Evolutionary conservation across 2,329 filamentous ascomycete species (phyloP), one percentile per base, ranked within the genome.

Genomic region (Elsinoe batatas): DNA sequence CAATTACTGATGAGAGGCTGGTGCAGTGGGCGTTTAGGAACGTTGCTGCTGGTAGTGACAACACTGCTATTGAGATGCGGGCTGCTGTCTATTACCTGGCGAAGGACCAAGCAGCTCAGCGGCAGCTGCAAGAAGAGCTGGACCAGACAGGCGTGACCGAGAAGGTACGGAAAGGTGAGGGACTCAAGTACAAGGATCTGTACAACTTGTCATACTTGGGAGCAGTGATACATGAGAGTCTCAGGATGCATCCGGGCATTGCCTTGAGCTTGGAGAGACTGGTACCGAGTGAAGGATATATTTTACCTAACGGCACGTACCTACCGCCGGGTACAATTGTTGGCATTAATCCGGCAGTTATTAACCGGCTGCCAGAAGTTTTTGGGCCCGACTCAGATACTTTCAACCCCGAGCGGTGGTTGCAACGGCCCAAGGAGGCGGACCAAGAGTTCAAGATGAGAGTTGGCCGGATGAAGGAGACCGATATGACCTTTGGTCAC

Each of bases 161-260:
- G 37, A 58, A 61, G 11, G 36, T 69, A 3, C 61, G 57, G 4
- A 64, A 63, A 50, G 47, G 56, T 6, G 64, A 70, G 58, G 63
- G 18, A 75, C 87, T 53, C 75, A 69, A 3, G 72, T 81, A 51
- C 4, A 79, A 84, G 1, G 82, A 87, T 61, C 68, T 88, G 47
- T 72, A 74, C 18, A 80, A 82, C 62, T 73, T 90, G 3, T 76
- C 78, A 1, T 91, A 88, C 61, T 76, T 87, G 50, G 74, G 78
- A 22, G 85, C 82, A 13, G 58, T 82, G 32, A 71, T 90, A 35
- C 76, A 81, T 35, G 86, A 90, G 67, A 79, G 84, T 0, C 69
- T 3, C 76, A 72, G 78, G 2, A 64, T 79, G 10, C 75, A 84
- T 56, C 58, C 71, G 0, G 67, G 42, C 18, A 63, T 69, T 0